These are phyloP conservation scores for Diplocarpon rosae DNA, from an alignment of 2,329 filamentous ascomycete species.

Conservation along the genomic window DNA sequence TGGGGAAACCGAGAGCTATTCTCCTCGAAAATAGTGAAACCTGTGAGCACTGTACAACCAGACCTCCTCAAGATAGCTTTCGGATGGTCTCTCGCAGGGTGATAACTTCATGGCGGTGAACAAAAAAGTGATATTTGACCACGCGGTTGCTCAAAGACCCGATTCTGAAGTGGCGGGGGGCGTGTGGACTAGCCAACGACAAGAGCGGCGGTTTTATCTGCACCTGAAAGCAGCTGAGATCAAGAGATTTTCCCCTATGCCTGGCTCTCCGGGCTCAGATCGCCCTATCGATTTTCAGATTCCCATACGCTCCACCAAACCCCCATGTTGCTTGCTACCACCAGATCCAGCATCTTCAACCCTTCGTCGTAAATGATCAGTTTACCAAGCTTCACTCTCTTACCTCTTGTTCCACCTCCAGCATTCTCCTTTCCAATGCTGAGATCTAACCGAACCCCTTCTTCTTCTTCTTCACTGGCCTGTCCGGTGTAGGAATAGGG, in stretches of 20 bases:
- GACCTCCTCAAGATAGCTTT: background rate
- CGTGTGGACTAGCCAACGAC: no score
- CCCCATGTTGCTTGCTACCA: slow-evolving; percentile 84
- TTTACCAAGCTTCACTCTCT: slow-evolving; percentile 86
- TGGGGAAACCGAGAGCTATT: background rate
- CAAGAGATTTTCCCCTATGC: background rate
- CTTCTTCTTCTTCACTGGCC: slow-evolving; percentile 24
- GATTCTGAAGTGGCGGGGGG: no score
- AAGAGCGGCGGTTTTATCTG: no score
- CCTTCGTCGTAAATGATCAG: slow-evolving; percentile 83
- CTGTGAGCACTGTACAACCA: background rate
- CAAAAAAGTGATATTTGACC: background rate
- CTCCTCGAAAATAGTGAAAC: background rate
- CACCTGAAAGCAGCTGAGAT: no score
- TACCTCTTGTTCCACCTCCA: slow-evolving; percentile 76
- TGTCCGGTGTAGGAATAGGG: background rate
- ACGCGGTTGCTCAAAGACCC: background rate
- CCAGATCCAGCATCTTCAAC: slow-evolving; percentile 86
- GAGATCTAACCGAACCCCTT: slow-evolving; percentile 49
- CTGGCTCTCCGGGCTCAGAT: background rate
- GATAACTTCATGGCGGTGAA: no score
- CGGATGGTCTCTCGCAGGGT: background rate
- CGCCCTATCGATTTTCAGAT: background rate
- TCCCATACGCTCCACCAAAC: slow-evolving; percentile 91
- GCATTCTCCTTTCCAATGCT: slow-evolving; percentile 73